Evolutionary conservation across 176 grass and related monocot genomes (phyloP).

Genomic region (Puccinellia tenuiflora): DNA sequence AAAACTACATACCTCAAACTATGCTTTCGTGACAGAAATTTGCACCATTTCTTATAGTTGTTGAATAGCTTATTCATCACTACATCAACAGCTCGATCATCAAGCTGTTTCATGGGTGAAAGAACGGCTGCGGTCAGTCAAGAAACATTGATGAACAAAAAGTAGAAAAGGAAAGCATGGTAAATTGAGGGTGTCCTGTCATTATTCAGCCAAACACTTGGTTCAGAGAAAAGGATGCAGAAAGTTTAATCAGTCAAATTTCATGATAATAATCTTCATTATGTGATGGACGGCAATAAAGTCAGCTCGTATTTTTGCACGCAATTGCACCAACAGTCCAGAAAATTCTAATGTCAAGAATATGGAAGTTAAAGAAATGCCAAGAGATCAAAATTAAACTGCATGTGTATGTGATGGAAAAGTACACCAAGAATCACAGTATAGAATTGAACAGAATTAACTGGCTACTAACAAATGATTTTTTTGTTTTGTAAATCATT

Average conservation of each 20-base stretch:
- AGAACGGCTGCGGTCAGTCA: conserved; percentile 7
- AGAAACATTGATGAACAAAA: not conserved
- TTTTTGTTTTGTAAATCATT: not conserved
- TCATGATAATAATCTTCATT: not conserved
- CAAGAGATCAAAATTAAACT: conserved; percentile 2
- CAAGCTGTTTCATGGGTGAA: conserved; percentile 56
- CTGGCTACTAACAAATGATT: not conserved
- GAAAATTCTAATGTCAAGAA: conserved; percentile 1
- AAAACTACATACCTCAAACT: conserved; percentile 59
- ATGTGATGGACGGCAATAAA: not conserved
- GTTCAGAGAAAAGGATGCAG: not conserved
- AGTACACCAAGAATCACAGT: not conserved
- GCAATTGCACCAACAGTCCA: not conserved
- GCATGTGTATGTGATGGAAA: not conserved
- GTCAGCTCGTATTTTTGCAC: not conserved
- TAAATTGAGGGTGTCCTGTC: conserved; percentile 7
- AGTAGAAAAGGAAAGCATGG: not conserved
- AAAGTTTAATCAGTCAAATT: conserved; percentile 1
- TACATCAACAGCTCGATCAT: conserved; percentile 76
- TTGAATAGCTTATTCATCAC: conserved; percentile 87
- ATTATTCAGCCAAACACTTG: conserved; percentile 14
- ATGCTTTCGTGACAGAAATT: conserved; percentile 87
- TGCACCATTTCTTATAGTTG: conserved; percentile 95
- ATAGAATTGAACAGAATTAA: not conserved
- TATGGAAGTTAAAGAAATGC: not conserved